Percentiles rank a stretch among this genome's conserved stretches.
phyloP scores from a whole-genome alignment of 768 basidiomycete genomes.

The Rickenella mellea region DNA sequence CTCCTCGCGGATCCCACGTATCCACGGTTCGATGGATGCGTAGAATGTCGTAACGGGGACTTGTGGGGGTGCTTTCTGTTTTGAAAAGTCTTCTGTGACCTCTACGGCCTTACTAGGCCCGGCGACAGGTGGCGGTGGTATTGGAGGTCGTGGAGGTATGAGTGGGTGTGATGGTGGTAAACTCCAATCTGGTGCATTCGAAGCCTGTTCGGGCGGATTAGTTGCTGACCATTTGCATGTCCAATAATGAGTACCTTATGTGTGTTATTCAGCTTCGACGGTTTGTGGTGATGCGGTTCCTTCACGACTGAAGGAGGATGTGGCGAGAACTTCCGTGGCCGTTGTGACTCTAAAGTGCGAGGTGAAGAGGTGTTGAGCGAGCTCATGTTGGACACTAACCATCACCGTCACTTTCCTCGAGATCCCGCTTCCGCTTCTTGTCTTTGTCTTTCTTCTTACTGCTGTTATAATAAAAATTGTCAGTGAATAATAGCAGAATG shows the following conservation, averaged over 20 bases:
- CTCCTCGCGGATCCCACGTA: slow-evolving; percentile 86
- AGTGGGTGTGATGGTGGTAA: slow-evolving; percentile 41
- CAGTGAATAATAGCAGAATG: slow-evolving; percentile 3
- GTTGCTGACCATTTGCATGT: no score
- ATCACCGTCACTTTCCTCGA: slow-evolving; percentile 65
- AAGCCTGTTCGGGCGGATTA: slow-evolving; percentile 13
- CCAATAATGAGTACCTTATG: no score
- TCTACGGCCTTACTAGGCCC: slow-evolving; percentile 79
- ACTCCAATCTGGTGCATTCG: slow-evolving; percentile 49
- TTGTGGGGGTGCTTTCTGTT: slow-evolving; percentile 69
- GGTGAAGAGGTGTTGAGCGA: slow-evolving; percentile 4
- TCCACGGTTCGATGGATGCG: slow-evolving; percentile 80
- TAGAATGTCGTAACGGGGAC: slow-evolving; percentile 72
- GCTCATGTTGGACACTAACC: slow-evolving; percentile 28
- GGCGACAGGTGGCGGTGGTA: slow-evolving; percentile 55
- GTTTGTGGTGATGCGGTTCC: slow-evolving; percentile 43
- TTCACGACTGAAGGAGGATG: slow-evolving; percentile 40
- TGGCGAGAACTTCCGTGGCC: slow-evolving; percentile 53
- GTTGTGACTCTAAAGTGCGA: slow-evolving; percentile 36
- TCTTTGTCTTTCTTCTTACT: slow-evolving; percentile 52
- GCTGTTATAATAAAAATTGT: slow-evolving; percentile 21
- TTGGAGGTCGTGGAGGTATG: slow-evolving; percentile 51
- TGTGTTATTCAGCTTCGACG: slow-evolving; percentile 6
- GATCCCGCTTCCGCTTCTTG: slow-evolving; percentile 77
- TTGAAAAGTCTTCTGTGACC: slow-evolving; percentile 85